Evolutionary conservation across 805 yeast species (phyloP).

Genomic region (Candida awuae): DNA sequence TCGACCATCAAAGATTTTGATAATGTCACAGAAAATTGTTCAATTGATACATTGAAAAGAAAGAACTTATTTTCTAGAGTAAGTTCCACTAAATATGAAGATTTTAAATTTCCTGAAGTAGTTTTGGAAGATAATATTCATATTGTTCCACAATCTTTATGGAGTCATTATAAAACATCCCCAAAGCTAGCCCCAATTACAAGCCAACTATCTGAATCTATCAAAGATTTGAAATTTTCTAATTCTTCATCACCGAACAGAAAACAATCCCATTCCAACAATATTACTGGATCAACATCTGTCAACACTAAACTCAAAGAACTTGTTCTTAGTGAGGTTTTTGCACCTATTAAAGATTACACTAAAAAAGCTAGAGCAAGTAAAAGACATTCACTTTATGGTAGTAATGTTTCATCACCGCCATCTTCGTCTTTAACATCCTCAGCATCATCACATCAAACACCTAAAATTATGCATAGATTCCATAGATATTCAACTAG

Average conservation of each 20-base stretch:
- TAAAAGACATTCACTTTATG: slow-evolving; percentile 5
- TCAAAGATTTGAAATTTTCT: not conserved
- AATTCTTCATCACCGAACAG: not conserved
- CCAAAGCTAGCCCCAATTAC: slow-evolving; percentile 1
- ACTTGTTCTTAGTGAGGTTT: slow-evolving; percentile 63
- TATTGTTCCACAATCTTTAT: slow-evolving; percentile 75
- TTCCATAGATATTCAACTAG: slow-evolving; percentile 26
- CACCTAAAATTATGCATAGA: slow-evolving; percentile 8
- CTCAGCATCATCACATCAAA: slow-evolving; percentile 11
- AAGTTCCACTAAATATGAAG: slow-evolving; percentile 2
- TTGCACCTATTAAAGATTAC: slow-evolving; percentile 41
- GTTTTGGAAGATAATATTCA: slow-evolving; percentile 85
- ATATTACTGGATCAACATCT: slow-evolving; percentile 49
- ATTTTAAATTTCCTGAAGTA: slow-evolving; percentile 57
- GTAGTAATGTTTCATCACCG: slow-evolving; percentile 1
- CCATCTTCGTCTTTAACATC: slow-evolving; percentile 9
- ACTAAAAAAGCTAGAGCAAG: slow-evolving; percentile 16
- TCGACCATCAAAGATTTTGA: no score
- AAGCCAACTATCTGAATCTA: not conserved
- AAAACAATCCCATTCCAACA: not conserved
- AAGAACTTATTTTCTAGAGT: slow-evolving; percentile 3
- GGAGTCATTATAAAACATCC: slow-evolving; percentile 45
- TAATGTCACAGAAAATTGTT: no score
- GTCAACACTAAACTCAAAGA: slow-evolving; percentile 68
- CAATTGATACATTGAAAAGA: not conserved